Evolutionary conservation across 1,284 basidiomycete genomes (phyloP).

Genomic region (Cutaneotrichosporon cutaneum): DNA sequence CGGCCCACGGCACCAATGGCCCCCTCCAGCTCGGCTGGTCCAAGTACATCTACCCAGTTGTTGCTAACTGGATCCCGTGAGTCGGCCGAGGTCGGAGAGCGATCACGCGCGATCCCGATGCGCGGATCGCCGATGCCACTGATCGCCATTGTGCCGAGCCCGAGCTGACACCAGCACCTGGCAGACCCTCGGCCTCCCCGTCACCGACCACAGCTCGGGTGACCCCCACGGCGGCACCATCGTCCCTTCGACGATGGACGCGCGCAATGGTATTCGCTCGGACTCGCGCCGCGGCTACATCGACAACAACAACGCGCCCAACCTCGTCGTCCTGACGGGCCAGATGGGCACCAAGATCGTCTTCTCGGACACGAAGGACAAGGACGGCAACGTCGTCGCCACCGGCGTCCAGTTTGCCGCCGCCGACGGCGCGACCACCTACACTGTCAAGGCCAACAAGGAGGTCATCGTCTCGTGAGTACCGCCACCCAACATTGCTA

Average conservation of each 20-base stretch:
- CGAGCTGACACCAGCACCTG: slow-evolving; percentile 35
- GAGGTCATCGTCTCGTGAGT: slow-evolving; percentile 25
- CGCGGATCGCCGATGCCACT: neutral
- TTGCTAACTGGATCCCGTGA: slow-evolving; percentile 59
- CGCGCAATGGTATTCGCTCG: slow-evolving; percentile 63
- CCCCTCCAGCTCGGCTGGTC: slow-evolving; percentile 55
- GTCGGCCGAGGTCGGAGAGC: neutral
- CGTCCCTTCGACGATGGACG: slow-evolving; percentile 66
- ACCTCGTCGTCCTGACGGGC: slow-evolving; percentile 62
- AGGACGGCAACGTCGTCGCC: slow-evolving; percentile 57
- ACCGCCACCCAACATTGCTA: too few relatives aligned
- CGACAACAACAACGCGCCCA: slow-evolving; percentile 61
- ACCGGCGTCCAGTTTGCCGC: slow-evolving; percentile 62
- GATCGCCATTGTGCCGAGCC: neutral
- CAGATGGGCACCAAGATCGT: slow-evolving; percentile 64
- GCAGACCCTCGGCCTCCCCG: slow-evolving; percentile 56
- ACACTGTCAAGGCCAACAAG: slow-evolving; percentile 17
- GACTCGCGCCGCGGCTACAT: slow-evolving; percentile 66
- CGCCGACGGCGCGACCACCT: slow-evolving; percentile 34
- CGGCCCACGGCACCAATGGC: slow-evolving; percentile 56
- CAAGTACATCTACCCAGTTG: slow-evolving; percentile 56
- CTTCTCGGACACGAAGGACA: slow-evolving; percentile 59
- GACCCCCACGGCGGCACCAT: slow-evolving; percentile 52
- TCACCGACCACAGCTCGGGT: slow-evolving; percentile 50
- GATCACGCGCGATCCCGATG: neutral